Evolutionary conservation across 169 alveolate genomes (phyloP).

Genomic region (Plasmodium fragile): DNA sequence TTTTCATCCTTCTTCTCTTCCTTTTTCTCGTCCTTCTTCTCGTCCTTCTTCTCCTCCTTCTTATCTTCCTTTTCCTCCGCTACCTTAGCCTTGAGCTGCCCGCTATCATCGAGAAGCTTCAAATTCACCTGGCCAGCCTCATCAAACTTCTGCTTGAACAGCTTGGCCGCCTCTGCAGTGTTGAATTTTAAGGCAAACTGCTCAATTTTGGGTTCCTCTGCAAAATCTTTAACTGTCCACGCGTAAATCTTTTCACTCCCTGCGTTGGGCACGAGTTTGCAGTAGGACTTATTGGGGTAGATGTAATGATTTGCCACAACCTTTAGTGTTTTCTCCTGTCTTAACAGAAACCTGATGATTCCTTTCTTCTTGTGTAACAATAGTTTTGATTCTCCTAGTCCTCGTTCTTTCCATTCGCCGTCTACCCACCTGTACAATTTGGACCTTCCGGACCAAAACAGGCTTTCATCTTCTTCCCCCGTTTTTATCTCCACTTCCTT

Average conservation of each 20-base stretch:
- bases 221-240: slow-evolving; percentile 96
- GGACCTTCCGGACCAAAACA: slow-evolving; percentile 94
- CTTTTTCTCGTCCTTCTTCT: slow-evolving; percentile 49
- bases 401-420: slow-evolving; percentile 98
- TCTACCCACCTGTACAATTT: slow-evolving; percentile 94
- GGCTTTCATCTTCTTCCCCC: slow-evolving; percentile 97
- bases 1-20: slow-evolving; percentile 42
- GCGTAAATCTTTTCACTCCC: slow-evolving; percentile 97
- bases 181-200: slow-evolving; percentile 96
- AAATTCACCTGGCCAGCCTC: slow-evolving; percentile 91
- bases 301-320: slow-evolving; percentile 96
- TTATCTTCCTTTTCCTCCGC: slow-evolving; percentile 55
- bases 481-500: slow-evolving; percentile 94
- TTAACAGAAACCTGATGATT: slow-evolving; percentile 93
- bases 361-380: slow-evolving; percentile 94
- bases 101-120: slow-evolving; percentile 81
- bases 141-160: slow-evolving; percentile 91
- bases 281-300: slow-evolving; percentile 83
- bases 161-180: slow-evolving; percentile 91
- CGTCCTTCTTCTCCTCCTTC: slow-evolving; percentile 20
- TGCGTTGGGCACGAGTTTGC: slow-evolving; percentile 95
- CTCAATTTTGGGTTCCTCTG: slow-evolving; percentile 95
- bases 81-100: slow-evolving; percentile 29
- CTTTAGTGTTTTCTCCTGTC: slow-evolving; percentile 97
- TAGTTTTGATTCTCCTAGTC: slow-evolving; percentile 96